Evolutionary conservation across 306 rosid species (phyloP), one percentile per base, ranked within the genome.

Genomic region (Dryas drummondii): DNA sequence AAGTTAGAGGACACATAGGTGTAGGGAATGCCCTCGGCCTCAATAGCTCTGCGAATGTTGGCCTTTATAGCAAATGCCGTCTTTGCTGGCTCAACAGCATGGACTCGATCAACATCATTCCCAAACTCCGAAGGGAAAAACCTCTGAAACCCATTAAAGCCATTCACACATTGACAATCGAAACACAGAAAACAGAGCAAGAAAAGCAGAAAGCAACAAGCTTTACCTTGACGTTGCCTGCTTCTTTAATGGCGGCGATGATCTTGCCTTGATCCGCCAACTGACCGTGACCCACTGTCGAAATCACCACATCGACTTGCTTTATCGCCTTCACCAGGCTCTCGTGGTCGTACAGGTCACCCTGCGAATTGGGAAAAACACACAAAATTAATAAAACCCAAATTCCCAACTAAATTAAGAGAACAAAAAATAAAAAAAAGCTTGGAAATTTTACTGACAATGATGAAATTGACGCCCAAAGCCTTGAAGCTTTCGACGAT

Each of bases 111-210:
- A 14, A 77, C 87, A 60, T 84, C 87, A 60, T 80, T 84, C 10
- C 87, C 87, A 32, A 80, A 84, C 74, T 84, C 87, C 0, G 87
- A 84, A 4, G 87, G 87, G 51, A 84, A 69, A 56, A 76, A 84
- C 44, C 87, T 84, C 87, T 84, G 72, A 3, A 60, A 69, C 56
- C 44, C 64, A 68, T 32, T 32, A 32, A 32, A 32, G 37, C 3
- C 37, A 49, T 1, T 13, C 17, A 51, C 22, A 22, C 46, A 68
- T 48, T 40, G 42, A 41, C 19, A 40, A 40, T 51, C 68, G n/a
- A 44, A 46, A n/a, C 4, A 11, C 57, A 45, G 11, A 46, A 49
- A n/a, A n/a, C 4, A 63, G 13, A 32, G 42, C 5, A 66, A 37
- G 48, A 50, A 9, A 41, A 4, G 5, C 0, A 17, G 42, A 5